Percentiles rank a stretch among this genome's conserved stretches.
Conservation (phyloP, 139 green algal genomes). For the Penium margaritaceum region DNA sequence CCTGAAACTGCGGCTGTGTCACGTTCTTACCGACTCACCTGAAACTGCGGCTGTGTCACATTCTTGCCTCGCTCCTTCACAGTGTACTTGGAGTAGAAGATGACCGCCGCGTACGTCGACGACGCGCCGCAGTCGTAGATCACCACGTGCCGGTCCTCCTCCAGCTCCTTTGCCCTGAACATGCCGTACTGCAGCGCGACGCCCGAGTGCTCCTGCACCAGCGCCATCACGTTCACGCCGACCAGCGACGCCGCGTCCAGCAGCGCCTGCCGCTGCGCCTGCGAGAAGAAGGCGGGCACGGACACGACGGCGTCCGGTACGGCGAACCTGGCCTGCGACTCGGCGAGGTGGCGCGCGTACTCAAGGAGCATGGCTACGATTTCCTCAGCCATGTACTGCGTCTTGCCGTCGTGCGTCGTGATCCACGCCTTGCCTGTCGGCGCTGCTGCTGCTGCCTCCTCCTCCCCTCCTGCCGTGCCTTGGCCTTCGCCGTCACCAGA, state of each 20-base stretch:
- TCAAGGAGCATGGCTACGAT: slow-evolving; percentile 77
- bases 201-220: slow-evolving; percentile 79
- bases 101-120: slow-evolving; percentile 65
- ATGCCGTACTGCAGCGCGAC: slow-evolving; percentile 95
- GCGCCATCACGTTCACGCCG: slow-evolving; percentile 65
- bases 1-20: no score
- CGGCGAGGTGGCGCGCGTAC: slow-evolving; percentile 73
- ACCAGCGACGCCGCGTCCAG: slow-evolving; percentile 60
- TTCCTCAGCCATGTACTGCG: slow-evolving; percentile 70
- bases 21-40: slow-evolving; percentile 50
- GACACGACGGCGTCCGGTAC: slow-evolving; percentile 76
- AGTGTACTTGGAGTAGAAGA: slow-evolving; percentile 74
- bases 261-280: slow-evolving; percentile 70
- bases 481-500: no score
- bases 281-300: slow-evolving; percentile 79
- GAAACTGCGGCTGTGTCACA: slow-evolving; percentile 71
- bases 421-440: slow-evolving; percentile 11
- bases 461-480: not conserved
- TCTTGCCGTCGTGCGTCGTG: slow-evolving; percentile 44
- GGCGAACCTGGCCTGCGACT: slow-evolving; percentile 58
- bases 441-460: not conserved
- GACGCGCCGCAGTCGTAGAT: slow-evolving; percentile 88
- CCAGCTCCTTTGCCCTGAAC: no score
- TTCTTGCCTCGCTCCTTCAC: slow-evolving; percentile 62
- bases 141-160: slow-evolving; percentile 73